Evolutionary conservation across 768 basidiomycete genomes (phyloP).

Genomic region (Calocybe gangraenosa): DNA sequence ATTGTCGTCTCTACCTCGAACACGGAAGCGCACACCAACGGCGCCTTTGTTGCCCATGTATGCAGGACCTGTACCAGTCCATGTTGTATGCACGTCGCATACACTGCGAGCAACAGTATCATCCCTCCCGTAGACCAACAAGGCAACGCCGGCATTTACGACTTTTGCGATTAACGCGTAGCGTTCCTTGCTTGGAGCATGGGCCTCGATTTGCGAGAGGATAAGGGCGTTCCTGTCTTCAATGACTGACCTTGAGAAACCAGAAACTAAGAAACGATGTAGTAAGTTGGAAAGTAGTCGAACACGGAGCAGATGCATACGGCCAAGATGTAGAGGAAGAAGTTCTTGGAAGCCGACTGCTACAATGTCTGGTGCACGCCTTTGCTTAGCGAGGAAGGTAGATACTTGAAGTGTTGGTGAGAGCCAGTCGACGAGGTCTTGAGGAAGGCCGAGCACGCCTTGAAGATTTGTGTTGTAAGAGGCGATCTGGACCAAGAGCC

Average conservation of each 20-base stretch:
- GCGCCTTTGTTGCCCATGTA: conserved; percentile 96
- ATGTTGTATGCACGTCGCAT: conserved; percentile 64
- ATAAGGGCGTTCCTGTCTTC: conserved; percentile 68
- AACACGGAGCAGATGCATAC: conserved; percentile 41
- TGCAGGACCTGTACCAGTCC: conserved; percentile 68
- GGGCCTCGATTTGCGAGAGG: conserved; percentile 64
- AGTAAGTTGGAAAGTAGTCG: conserved; percentile 4
- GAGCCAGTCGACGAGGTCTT: conserved; percentile 92
- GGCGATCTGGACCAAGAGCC: conserved; percentile 71
- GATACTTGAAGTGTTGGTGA: conserved; percentile 77
- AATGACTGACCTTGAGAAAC: conserved; percentile 68
- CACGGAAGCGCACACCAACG: conserved; percentile 80
- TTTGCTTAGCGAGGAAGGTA: conserved; percentile 58
- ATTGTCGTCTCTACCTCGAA: conserved; percentile 42
- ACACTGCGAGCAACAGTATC: conserved; percentile 56
- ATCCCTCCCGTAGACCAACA: conserved; percentile 84
- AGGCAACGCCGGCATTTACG: conserved; percentile 82
- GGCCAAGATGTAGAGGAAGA: conserved; percentile 81
- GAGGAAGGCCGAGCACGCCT: conserved; percentile 65
- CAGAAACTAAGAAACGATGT: conserved; percentile 53
- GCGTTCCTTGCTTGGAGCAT: conserved; percentile 66
- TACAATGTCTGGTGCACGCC: conserved; percentile 76
- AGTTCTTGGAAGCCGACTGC: conserved; percentile 95
- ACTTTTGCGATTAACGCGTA: conserved; percentile 78
- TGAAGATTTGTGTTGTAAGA: conserved; percentile 93